These are phyloP conservation scores for Hypoxylon intermedium DNA, from an alignment of 495 filamentous ascomycete genomes.

Conservation along the genomic window DNA sequence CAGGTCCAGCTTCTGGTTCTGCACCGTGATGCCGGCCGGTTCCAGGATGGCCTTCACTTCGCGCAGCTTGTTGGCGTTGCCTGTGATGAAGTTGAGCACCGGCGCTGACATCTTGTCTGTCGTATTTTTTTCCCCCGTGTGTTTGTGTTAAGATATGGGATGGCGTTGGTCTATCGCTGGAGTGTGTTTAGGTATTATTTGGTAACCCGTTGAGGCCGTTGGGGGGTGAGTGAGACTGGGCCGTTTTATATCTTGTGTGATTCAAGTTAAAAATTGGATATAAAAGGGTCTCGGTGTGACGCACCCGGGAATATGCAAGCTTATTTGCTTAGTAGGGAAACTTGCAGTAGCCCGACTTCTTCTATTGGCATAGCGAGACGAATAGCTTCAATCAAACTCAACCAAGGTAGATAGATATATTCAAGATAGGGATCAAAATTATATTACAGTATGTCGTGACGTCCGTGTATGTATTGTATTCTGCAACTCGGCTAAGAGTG, in stretches of 20 bases:
- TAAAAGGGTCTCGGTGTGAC: constrained; percentile 29
- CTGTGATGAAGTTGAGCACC: constrained; percentile 89
- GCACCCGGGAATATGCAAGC: constrained; percentile 28
- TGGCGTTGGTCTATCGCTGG: not conserved
- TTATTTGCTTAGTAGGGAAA: constrained; percentile 9
- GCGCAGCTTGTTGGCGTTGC: constrained; percentile 88
- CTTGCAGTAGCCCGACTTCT: constrained; percentile 11
- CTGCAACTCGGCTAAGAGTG: too few relatives aligned
- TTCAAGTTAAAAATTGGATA: not conserved
- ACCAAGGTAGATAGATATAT: too few relatives aligned
- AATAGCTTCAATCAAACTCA: too few relatives aligned
- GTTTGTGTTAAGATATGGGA: not conserved
- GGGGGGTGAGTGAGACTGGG: too few relatives aligned
- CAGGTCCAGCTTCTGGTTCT: constrained; percentile 77
- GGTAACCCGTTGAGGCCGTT: too few relatives aligned
- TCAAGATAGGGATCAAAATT: too few relatives aligned
- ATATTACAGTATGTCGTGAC: too few relatives aligned
- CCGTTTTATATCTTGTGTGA: too few relatives aligned
- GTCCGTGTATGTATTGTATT: too few relatives aligned
- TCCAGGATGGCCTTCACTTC: constrained; percentile 89
- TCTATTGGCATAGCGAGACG: too few relatives aligned
- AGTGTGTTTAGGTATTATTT: too few relatives aligned
- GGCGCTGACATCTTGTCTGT: constrained; percentile 28
- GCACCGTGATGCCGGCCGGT: constrained; percentile 68
- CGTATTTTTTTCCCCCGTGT: not conserved